Evolutionary conservation across 176 grass and related monocot genomes (phyloP).

Genomic region (Tillandsia leiboldiana): DNA sequence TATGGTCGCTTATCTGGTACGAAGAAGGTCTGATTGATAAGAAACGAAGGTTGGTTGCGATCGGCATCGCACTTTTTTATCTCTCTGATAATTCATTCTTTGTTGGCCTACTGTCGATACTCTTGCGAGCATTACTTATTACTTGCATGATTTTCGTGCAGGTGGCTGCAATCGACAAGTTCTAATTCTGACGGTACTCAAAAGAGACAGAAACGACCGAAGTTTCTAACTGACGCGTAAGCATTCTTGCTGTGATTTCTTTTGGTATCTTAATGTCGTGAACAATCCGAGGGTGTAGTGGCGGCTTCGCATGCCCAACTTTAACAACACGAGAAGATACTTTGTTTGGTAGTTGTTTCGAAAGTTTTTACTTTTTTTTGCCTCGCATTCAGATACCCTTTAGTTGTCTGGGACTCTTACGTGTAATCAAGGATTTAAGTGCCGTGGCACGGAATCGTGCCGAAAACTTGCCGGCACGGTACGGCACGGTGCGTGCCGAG

Average conservation of each 20-base stretch:
- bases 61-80: not conserved
- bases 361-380: too few species aligned
- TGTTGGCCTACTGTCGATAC: not conserved
- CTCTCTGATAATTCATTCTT: not conserved
- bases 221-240: slow-evolving; percentile 23
- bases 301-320: not conserved
- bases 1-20: slow-evolving; percentile 19
- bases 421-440: too few species aligned
- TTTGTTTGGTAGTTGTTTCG: too few species aligned
- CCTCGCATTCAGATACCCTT: too few species aligned
- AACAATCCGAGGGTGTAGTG: slow-evolving; percentile 6
- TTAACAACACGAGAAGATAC: not conserved
- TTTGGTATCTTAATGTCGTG: not conserved
- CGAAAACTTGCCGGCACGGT: too few species aligned
- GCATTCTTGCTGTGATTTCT: not conserved
- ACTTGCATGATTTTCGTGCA: slow-evolving; percentile 11
- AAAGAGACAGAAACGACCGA: slow-evolving; percentile 7
- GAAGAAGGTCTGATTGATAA: slow-evolving; percentile 15
- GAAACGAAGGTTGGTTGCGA: slow-evolving; percentile 21
- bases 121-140: not conserved
- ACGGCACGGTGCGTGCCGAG: too few species aligned
- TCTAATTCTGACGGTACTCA: not conserved
- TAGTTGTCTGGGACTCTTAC: too few species aligned
- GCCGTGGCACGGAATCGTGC: too few species aligned
- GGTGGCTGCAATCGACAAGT: slow-evolving; percentile 17